Evolutionary conservation across 1,139 yeast species (phyloP).

Genomic region (Debaryomycetaceae sp.): DNA sequence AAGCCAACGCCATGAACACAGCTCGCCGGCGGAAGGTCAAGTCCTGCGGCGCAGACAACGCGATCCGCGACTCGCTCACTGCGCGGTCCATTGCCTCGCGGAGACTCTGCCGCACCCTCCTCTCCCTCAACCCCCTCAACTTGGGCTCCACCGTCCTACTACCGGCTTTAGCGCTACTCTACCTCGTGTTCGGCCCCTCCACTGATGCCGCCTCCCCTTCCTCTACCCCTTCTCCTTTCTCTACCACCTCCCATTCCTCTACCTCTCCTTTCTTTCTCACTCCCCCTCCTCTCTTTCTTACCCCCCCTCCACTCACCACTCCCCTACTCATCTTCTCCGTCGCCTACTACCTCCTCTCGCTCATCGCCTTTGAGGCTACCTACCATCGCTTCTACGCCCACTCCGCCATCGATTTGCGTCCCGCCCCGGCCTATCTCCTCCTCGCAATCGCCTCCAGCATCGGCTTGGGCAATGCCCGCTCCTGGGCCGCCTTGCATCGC

Average conservation of each 20-base stretch:
- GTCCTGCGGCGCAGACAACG: too few species aligned
- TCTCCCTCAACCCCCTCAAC: too few species aligned
- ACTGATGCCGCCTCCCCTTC: constrained; percentile 11
- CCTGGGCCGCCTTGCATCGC: constrained; percentile 58
- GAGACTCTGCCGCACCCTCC: too few species aligned
- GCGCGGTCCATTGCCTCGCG: too few species aligned
- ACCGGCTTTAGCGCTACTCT: constrained; percentile 10
- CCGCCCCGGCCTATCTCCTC: constrained; percentile 25
- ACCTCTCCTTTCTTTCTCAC: constrained; percentile 10
- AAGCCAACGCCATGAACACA: too few species aligned
- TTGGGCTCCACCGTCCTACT: constrained; percentile 11
- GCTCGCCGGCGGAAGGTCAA: too few species aligned
- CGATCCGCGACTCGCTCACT: too few species aligned
- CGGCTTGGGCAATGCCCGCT: constrained; percentile 51
- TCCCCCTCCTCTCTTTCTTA: constrained; percentile 11
- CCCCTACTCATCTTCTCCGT: constrained; percentile 12
- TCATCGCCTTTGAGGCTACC: constrained; percentile 39
- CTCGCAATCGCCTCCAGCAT: constrained; percentile 47
- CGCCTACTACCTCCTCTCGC: constrained; percentile 28
- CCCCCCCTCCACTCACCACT: constrained; percentile 6
- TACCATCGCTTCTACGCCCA: constrained; percentile 64
- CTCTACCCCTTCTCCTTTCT: constrained; percentile 9
- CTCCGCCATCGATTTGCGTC: constrained; percentile 35
- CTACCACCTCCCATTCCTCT: constrained; percentile 13
- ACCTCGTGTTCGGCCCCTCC: constrained; percentile 10